A percentile compares a stretch with the other conserved stretches of the same genome.
phyloP scores from a whole-genome alignment of 495 filamentous ascomycete genomes.

The Xeromyces bisporus region DNA sequence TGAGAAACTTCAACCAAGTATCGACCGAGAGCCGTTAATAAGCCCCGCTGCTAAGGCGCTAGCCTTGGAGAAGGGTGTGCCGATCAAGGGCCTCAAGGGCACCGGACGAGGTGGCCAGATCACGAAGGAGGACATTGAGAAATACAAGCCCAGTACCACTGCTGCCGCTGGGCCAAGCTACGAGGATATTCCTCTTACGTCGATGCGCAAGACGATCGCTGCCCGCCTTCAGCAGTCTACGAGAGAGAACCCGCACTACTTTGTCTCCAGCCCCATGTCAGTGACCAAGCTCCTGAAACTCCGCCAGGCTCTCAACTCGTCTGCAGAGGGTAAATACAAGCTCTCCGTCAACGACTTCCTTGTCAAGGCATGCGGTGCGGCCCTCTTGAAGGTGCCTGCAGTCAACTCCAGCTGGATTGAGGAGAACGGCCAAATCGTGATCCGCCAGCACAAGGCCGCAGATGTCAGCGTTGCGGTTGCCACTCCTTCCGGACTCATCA shows the following conservation, averaged over 20 bases:
- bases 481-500: constrained; percentile 89
- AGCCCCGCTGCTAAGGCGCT: constrained; percentile 62
- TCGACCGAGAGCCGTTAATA: constrained; percentile 61
- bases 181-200: constrained; percentile 68
- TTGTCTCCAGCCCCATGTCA: constrained; percentile 72
- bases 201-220: constrained; percentile 98
- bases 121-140: constrained; percentile 86
- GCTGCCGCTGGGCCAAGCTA: constrained; percentile 46
- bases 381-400: constrained; percentile 79
- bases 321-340: constrained; percentile 85
- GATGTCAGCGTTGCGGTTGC: constrained; percentile 91
- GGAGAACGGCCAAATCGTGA: constrained; percentile 53
- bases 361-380: constrained; percentile 83
- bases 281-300: constrained; percentile 92
- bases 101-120: constrained; percentile 74
- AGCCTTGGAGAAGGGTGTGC: constrained; percentile 72
- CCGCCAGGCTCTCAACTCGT: constrained; percentile 79
- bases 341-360: constrained; percentile 99
- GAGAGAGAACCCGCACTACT: constrained; percentile 94
- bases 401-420: constrained; percentile 93
- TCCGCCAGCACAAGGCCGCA: constrained; percentile 79
- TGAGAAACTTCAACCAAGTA: constrained; percentile 62
- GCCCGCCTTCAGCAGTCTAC: constrained; percentile 74
- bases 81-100: constrained; percentile 67
- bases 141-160: constrained; percentile 40